Evolutionary conservation across 177 flowering plant genomes (phyloP).

Genomic region (Vitis hybrid): DNA sequence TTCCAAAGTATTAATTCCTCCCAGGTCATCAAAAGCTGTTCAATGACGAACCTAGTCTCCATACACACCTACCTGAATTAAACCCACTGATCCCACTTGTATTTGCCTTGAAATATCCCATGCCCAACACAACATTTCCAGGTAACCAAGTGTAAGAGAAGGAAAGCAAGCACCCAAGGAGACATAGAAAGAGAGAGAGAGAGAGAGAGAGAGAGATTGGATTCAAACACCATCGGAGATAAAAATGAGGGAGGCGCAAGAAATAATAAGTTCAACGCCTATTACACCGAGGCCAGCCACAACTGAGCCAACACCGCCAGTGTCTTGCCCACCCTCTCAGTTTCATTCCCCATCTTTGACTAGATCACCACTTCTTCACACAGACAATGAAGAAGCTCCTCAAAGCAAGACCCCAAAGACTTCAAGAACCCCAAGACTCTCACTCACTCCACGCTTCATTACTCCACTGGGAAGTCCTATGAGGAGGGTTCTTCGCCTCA

Average conservation of each 20-base stretch:
- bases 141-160: too few relatives aligned
- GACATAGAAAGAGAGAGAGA: too few relatives aligned
- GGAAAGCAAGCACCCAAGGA: too few relatives aligned
- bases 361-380: slow-evolving; percentile 29
- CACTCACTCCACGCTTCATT: slow-evolving; percentile 17
- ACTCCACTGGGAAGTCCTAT: slow-evolving; percentile 23
- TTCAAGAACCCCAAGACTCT: slow-evolving; percentile 12
- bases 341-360: slow-evolving; percentile 36
- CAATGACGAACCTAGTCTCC: background rate
- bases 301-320: slow-evolving; percentile 11
- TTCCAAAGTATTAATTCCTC: too few relatives aligned
- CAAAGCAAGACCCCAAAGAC: slow-evolving; percentile 13
- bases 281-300: slow-evolving; percentile 19
- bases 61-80: background rate
- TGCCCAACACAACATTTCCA: too few relatives aligned
- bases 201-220: too few relatives aligned
- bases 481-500: slow-evolving; percentile 14
- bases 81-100: too few relatives aligned
- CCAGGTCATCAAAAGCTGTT: background rate
- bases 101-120: too few relatives aligned
- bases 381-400: background rate
- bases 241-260: slow-evolving; percentile 3
- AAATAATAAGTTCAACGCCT: slow-evolving; percentile 18
- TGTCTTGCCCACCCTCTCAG: slow-evolving; percentile 36
- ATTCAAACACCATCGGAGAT: background rate